Base-by-base conservation (phyloP, 352 stramenopile species). In the Phytophthora cajani region DNA sequence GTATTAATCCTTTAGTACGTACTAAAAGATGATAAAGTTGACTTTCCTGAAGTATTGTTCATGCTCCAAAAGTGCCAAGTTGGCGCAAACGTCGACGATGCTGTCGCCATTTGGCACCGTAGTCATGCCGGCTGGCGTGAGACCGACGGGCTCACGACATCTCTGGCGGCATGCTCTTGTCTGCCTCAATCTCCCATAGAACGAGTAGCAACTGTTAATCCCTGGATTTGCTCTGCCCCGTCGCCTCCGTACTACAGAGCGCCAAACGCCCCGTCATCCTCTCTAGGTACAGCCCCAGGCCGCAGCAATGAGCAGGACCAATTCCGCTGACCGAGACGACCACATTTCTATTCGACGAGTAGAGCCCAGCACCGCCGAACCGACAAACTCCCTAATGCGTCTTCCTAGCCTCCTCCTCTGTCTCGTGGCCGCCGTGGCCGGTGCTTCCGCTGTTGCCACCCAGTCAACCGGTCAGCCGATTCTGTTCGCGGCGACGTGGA, bases 401-500 rank as follows among this genome's bases (percentile, higher is more conserved):
- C 19, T 78, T n/a, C 47, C 67, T n/a, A 74, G 44, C 44, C 19
- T 72, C 32, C 44, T 71, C 23, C 52, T 72, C 10, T 74, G 70
- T 23, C 44, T 77, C 12, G 67, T 53, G 32, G 61, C 57, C n/a
- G 66, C 47, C 32, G 55, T 64, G 6, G 27, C 59, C 12, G 42
- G 32, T 46, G 56, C 52, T 63, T 63, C 63, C 32, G 64, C 69
- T 54, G 58, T 52, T 58, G 12, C 55, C 19, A 67, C 62, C 21
- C 62, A 74, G 44, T 67, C 62, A 8, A 11, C 55, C 2, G 23
- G 21, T 3, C 58, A 72, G 16, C 61, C 71, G 62, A 71, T 85
- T 54, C 55, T 92, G 23, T 88, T 85, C 56, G 82, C 76, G 9
- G 82, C 80, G 64, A 85, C 75, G 10, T 90, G 81, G 75, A 86